Base-by-base conservation (phyloP, 257 asterid species). In the Ehretia macrophylla region DNA sequence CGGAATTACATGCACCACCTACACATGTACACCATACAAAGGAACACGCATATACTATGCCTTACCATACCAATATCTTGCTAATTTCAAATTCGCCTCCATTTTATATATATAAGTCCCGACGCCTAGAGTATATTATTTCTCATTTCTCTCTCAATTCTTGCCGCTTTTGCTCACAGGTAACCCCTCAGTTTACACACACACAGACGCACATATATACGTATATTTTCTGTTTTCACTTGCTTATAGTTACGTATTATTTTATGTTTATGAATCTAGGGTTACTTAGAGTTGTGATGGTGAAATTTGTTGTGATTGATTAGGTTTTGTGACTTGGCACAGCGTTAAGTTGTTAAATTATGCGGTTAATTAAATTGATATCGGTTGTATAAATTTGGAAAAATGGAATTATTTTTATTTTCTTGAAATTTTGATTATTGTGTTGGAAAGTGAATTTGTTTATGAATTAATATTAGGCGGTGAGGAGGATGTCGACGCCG, bases 401-500 rank as follows among this genome's bases (percentile, higher is more conserved):
- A 22, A 16, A 10, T 19, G 58, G 38, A n/a, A 21, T 22, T 12
- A 3, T 10, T 8, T 8, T 13, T 47, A 11, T 9, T 38, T 14
- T 8, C 10, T 40, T 14, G 6, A 27, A 27, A 27, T 27, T 27
- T 1, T 6, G 35, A 27, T 3, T 3, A 27, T 27, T 27, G 6
- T 42, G 11, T 42, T 42, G 47, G 47, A 14, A 10, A 42, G 47
- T 10, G 47, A 42, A 10, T 10, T 42, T 42, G 47, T 42, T 10
- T 51, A 27, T 53, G 18, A 5, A 17, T 17, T 14, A 11, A 19
- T 19, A 45, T 64, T 50, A 64, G 89, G 79, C 50, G 62, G 74
- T 64, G 51, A 51, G 55, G 60, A 80, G 78, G 77, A 89, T 90
- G 97, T 90, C 96, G 12, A 87, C 97, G 56, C 85, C 97, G 35